A percentile compares a stretch with the other conserved stretches of the same genome.
These are phyloP conservation scores for Mucuna pruriens DNA, from an alignment of 306 rosid species.

Conservation along the genomic window DNA sequence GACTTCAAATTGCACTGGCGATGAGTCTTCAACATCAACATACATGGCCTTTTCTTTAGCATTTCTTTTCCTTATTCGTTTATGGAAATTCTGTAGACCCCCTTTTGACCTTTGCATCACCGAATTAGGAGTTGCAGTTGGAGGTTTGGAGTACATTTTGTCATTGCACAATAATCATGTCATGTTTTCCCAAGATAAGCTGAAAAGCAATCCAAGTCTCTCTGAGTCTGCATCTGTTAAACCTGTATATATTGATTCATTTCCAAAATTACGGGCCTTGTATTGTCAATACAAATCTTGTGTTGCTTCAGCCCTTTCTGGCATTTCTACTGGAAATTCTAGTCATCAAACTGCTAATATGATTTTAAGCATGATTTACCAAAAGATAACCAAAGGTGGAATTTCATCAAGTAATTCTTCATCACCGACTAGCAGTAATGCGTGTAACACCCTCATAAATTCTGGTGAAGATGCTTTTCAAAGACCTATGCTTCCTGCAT, in stretches of 20 bases:
- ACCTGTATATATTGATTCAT: constrained; percentile 64
- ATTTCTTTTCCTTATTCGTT: constrained; percentile 72
- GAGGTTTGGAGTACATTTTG: constrained; percentile 78
- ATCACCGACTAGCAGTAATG: constrained; percentile 50
- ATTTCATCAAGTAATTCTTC: constrained; percentile 54
- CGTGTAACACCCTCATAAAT: constrained; percentile 51
- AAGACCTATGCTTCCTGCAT: constrained; percentile 72
- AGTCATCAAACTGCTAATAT: constrained; percentile 66
- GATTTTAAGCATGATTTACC: constrained; percentile 74
- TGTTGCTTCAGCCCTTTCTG: constrained; percentile 64
- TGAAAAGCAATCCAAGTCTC: constrained; percentile 42
- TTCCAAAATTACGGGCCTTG: constrained; percentile 74
- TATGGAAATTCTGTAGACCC: constrained; percentile 80
- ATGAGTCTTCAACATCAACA: constrained; percentile 54
- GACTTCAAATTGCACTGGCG: constrained; percentile 47
- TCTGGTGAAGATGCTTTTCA: constrained; percentile 59
- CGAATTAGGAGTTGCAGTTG: constrained; percentile 61
- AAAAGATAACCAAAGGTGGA: constrained; percentile 67
- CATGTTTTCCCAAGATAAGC: constrained; percentile 48
- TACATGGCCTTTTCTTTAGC: constrained; percentile 79
- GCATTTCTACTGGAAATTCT: constrained; percentile 67
- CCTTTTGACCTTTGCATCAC: constrained; percentile 67
- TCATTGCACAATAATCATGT: constrained; percentile 57
- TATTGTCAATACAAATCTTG: constrained; percentile 75
- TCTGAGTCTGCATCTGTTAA: constrained; percentile 46